Evolutionary conservation across 768 basidiomycete genomes (phyloP).

Genomic region (Naganishia randhawae): DNA sequence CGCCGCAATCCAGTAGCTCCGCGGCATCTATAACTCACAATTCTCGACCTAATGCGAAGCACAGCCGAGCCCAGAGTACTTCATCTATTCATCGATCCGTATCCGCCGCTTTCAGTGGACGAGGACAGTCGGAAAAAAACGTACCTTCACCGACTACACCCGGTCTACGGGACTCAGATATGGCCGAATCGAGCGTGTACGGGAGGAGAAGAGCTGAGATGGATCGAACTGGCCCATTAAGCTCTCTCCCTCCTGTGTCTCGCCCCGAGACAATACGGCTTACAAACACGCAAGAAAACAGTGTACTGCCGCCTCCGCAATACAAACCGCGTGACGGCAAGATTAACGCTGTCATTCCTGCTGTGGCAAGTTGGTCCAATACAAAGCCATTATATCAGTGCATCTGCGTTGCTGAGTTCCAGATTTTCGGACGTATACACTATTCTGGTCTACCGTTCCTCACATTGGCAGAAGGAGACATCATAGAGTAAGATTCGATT

Average conservation of each 20-base stretch:
- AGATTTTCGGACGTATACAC: constrained; percentile 30
- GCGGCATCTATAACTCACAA: neutral
- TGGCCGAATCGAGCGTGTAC: neutral
- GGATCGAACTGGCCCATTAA: neutral
- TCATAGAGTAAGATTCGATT: constrained; percentile 42
- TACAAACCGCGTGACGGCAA: neutral
- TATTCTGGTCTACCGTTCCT: constrained; percentile 48
- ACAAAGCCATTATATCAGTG: constrained; percentile 48
- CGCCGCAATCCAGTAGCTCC: neutral
- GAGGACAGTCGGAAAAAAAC: neutral
- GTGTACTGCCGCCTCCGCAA: neutral
- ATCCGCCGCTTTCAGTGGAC: neutral
- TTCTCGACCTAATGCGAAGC: neutral
- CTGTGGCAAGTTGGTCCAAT: constrained; percentile 39
- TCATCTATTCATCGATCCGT: neutral
- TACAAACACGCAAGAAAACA: neutral
- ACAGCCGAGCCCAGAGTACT: neutral
- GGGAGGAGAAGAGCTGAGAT: neutral
- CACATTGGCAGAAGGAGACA: constrained; percentile 41
- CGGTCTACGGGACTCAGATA: neutral
- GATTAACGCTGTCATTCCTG: neutral
- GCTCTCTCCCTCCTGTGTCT: constrained; percentile 5
- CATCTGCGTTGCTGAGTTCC: constrained; percentile 50
- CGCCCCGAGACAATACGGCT: neutral
- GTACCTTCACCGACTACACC: neutral